Evolutionary conservation across 805 yeast genomes (phyloP), one percentile per base, ranked within the genome.

Genomic region (Ogataea wickerhamii): DNA sequence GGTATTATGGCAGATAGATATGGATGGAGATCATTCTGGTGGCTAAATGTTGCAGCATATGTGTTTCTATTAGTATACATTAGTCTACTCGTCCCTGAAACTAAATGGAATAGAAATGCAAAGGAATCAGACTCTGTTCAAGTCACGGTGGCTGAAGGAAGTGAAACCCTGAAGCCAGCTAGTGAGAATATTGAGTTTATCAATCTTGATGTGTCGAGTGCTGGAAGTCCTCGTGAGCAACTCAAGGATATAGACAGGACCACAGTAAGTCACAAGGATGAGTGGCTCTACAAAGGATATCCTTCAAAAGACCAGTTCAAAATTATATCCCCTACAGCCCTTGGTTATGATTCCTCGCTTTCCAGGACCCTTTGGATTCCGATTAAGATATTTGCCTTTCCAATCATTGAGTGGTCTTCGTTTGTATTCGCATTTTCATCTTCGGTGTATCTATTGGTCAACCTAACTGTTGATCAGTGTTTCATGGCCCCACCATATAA

Each of bases 401-500:
- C 45, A 26, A 37, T 31, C 23, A 18, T 41, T 18, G 38, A 35
- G 12, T 21, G 36, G 13, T 26, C 42, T 8, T 40, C 37, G n/a
- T 37, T 41, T 28, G 32, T 37, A 10, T 41, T 41, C 31, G 45
- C 45, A 4, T 34, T 36, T 27, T 40, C 35, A 5, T 41, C 38
- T 18, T 17, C 32, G 11, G 23, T 38, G 34, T 28, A 32, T 4
- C 29, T 37, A 26, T 32, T 37, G n/a, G 28, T 36, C 10, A 37
- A 34, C 38, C 37, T 37, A 22, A 39, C 43, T 8, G 22, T 39
- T 17, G 54, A 69, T 0, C 52, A 52, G 30, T 48, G 68, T n/a
- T 66, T 55, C 38, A 32, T 58, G 2, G 52, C 48, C 2, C 51
- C 51, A 5, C 69, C 70, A 6, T 70, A 67, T 43, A 48, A 57